Conservation (phyloP, 345 rosid species). For the Cochlearia excelsa region DNA sequence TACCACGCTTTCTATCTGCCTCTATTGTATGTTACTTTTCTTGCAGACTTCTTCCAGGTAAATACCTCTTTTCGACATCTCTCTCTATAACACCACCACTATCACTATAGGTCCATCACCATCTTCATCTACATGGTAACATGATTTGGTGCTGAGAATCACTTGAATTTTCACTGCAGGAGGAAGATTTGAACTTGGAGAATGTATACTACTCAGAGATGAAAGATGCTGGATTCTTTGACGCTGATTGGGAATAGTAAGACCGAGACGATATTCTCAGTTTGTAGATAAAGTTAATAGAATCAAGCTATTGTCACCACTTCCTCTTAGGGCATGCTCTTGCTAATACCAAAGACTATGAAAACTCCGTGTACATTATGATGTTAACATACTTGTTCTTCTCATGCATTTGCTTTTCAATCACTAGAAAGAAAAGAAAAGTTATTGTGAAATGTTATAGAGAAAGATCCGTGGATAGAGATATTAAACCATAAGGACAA, state of each 20-base stretch:
- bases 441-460: no score
- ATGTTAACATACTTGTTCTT: not conserved
- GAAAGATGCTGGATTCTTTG: constrained; percentile 98
- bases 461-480: constrained; percentile 14
- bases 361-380: constrained; percentile 18
- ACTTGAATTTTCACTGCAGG: constrained; percentile 43
- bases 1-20: constrained; percentile 93
- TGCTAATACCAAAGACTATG: constrained; percentile 10
- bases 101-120: constrained; percentile 9
- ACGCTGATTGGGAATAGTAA: constrained; percentile 76
- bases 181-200: constrained; percentile 84
- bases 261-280: not conserved
- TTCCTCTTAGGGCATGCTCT: constrained; percentile 15
- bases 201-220: constrained; percentile 91
- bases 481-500: constrained; percentile 19
- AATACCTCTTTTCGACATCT: not conserved
- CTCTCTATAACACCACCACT: not conserved
- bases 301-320: constrained; percentile 5
- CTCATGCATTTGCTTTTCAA: not conserved
- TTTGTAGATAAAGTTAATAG: constrained; percentile 26
- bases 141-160: constrained; percentile 17
- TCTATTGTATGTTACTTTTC: constrained; percentile 66
- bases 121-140: not conserved
- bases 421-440: not conserved
- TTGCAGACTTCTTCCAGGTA: constrained; percentile 95